These are phyloP conservation scores for Dipodascus albidus DNA, from an alignment of 805 yeast genomes.

Conservation along the genomic window DNA sequence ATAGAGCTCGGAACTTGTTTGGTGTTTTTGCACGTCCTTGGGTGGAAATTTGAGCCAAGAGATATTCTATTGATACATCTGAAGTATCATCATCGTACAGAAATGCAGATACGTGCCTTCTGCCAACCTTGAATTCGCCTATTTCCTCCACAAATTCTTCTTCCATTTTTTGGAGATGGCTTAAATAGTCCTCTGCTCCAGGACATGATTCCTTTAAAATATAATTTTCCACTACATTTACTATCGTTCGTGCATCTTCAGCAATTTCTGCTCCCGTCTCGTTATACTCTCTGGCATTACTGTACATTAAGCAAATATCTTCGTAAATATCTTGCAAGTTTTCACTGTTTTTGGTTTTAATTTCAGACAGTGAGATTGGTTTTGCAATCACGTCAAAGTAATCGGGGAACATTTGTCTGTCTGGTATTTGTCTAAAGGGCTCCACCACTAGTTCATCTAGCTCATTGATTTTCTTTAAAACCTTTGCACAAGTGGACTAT, in stretches of 20 bases:
- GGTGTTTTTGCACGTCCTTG: conserved; percentile 42
- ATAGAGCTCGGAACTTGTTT: conserved; percentile 46
- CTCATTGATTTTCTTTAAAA: not conserved
- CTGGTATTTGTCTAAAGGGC: conserved; percentile 62
- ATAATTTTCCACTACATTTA: not conserved
- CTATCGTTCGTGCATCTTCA: conserved; percentile 36
- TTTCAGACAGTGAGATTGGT: conserved; percentile 65
- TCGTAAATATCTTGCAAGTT: conserved; percentile 32
- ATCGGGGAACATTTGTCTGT: conserved; percentile 66
- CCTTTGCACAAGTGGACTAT: not conserved
- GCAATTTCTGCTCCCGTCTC: conserved; percentile 58
- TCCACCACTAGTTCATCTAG: conserved; percentile 20
- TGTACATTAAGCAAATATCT: conserved; percentile 57
- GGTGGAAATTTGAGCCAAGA: conserved; percentile 26
- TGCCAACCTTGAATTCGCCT: conserved; percentile 59
- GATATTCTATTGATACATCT: not conserved
- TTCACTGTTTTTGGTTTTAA: conserved; percentile 35
- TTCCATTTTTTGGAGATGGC: conserved; percentile 31
- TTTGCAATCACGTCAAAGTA: conserved; percentile 52
- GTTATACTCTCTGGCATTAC: conserved; percentile 64
- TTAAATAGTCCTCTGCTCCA: conserved; percentile 31
- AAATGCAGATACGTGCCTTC: conserved; percentile 61
- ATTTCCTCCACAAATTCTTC: conserved; percentile 53
- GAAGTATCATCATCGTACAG: conserved; percentile 41
- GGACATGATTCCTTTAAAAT: conserved; percentile 3